phyloP scores from a whole-genome alignment of 257 asterid species.

The Jaltomata sinuosa region DNA sequence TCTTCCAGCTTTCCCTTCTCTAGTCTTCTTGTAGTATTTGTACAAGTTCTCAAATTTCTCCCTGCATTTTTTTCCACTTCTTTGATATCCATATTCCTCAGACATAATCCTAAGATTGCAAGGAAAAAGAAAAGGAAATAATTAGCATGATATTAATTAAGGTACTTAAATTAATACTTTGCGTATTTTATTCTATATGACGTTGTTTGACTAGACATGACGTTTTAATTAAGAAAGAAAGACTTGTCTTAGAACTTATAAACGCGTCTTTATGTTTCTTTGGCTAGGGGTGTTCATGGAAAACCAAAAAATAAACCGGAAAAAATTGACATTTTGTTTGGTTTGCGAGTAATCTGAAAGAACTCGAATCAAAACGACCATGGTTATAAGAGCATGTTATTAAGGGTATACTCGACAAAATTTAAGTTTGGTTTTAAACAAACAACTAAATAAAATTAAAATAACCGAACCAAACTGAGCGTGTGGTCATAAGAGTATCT shows the following conservation, averaged over 20 bases:
- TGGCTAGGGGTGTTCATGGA: neutral
- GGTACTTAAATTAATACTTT: neutral
- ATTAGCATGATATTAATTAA: neutral
- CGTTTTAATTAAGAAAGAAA: neutral
- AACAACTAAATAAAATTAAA: too few relatives aligned
- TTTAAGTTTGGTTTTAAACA: neutral
- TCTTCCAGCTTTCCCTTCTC: slow-evolving; percentile 88
- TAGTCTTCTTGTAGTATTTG: slow-evolving; percentile 96
- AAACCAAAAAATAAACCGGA: neutral
- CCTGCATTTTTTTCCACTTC: slow-evolving; percentile 95
- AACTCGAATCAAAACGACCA: neutral
- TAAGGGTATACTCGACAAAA: neutral
- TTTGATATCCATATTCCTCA: slow-evolving; percentile 83
- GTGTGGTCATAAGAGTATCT: too few relatives aligned
- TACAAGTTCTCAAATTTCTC: slow-evolving; percentile 93
- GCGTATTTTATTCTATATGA: neutral
- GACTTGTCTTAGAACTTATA: neutral
- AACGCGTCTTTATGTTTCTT: neutral
- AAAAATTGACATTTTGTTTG: too few relatives aligned
- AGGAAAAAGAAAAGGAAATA: neutral
- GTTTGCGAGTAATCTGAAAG: too few relatives aligned
- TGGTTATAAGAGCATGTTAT: neutral
- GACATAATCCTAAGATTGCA: slow-evolving; percentile 61
- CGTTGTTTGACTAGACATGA: neutral
- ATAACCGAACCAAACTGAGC: neutral